phyloP scores from a whole-genome alignment of 1,284 basidiomycete genomes.

The Austroboletus niveus region DNA sequence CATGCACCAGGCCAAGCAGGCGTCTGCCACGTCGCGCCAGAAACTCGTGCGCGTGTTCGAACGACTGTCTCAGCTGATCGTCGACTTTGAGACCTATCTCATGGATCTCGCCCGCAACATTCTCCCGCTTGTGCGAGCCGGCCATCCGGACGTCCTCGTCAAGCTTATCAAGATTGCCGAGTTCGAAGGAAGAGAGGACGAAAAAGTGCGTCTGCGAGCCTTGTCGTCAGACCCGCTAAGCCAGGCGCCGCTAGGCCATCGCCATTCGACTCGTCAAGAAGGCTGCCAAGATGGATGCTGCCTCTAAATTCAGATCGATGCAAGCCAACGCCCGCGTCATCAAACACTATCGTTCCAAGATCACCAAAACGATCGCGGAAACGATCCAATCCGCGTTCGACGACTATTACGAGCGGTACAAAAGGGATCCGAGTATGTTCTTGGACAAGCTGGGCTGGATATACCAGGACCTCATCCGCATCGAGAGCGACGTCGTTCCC shows the following conservation, averaged over 20 bases:
- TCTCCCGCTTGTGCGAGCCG: constrained; percentile 78
- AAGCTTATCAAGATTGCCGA: constrained; percentile 93
- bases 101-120: constrained; percentile 76
- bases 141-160: constrained; percentile 83
- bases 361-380: constrained; percentile 78
- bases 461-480: constrained; percentile 90
- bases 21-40: constrained; percentile 64
- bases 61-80: constrained; percentile 79
- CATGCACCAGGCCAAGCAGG: constrained; percentile 87
- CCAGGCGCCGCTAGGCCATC: constrained; percentile 58
- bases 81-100: constrained; percentile 87
- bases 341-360: constrained; percentile 94
- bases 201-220: constrained; percentile 64
- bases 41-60: constrained; percentile 84
- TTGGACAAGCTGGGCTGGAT: constrained; percentile 86
- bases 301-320: constrained; percentile 88
- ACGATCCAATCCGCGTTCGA: constrained; percentile 79
- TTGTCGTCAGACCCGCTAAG: neutral
- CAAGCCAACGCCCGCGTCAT: constrained; percentile 92
- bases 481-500: constrained; percentile 84
- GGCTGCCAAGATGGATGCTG: constrained; percentile 83
- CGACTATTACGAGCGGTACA: constrained; percentile 61
- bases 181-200: constrained; percentile 89
- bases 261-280: constrained; percentile 94
- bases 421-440: constrained; percentile 69